Evolutionary conservation across 345 rosid species (phyloP).

Genomic region (Acer negundo): DNA sequence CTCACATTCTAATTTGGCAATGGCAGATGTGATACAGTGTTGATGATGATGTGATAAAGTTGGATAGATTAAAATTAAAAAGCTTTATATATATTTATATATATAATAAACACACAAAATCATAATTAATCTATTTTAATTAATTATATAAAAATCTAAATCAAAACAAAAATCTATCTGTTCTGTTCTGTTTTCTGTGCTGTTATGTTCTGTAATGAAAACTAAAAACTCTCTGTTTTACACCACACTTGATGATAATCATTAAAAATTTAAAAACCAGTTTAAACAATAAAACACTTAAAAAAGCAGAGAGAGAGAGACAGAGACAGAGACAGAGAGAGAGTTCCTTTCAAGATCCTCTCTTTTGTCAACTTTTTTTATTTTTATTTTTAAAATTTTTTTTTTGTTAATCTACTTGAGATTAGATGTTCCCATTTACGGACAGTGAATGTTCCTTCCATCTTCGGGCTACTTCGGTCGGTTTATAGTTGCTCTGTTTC

Average conservation of each 20-base stretch:
- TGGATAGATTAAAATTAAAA: not conserved
- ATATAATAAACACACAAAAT: not conserved
- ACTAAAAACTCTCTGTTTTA: not conserved
- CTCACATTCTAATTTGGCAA: slow-evolving; percentile 1
- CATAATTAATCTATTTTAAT: too few relatives aligned
- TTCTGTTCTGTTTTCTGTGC: not conserved
- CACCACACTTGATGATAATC: not conserved
- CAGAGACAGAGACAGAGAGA: not conserved
- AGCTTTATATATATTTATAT: too few relatives aligned
- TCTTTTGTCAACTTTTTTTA: not conserved
- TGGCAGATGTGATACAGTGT: not conserved
- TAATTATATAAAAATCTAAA: not conserved
- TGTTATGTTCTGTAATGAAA: not conserved
- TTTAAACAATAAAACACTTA: not conserved
- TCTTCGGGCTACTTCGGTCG: slow-evolving; percentile 18
- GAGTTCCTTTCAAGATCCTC: not conserved
- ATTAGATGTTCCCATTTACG: slow-evolving; percentile 16
- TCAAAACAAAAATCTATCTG: not conserved
- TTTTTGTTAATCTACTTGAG: not conserved
- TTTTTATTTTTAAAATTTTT: not conserved
- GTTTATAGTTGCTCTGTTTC: not conserved
- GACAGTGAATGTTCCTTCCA: slow-evolving; percentile 11
- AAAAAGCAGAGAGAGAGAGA: not conserved
- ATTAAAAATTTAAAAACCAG: not conserved
- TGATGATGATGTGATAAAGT: not conserved